Base-by-base conservation (phyloP, 495 filamentous ascomycete genomes). In the Penicillium pancosmium region DNA sequence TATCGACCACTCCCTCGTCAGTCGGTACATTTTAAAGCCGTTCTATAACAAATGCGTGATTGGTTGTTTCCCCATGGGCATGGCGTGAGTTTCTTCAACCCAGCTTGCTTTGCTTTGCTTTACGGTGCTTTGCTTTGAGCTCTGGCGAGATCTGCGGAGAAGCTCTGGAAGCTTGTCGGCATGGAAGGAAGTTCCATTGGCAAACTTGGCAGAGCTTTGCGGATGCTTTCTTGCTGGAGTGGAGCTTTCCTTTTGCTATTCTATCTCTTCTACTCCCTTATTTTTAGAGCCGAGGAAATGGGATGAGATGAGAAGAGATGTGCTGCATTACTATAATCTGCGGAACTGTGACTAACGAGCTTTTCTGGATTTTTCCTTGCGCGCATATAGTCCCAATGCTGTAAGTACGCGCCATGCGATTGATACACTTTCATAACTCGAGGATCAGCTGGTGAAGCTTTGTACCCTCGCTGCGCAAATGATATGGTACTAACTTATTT, bases 31-130 rank as follows among this genome's bases (percentile, higher is more conserved):
- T 58, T 80, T 98, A 61, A 98, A 98, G 80, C 94, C 94, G 19
- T 98, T 97, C 76, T 98, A 98, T 80, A 96, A 85, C 73, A 89
- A 96, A 76, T 79, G 91, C 61, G 95, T 94, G 65, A 97, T 98
- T 76, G 82, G 91, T 51, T 89, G 86, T 73, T 97, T 98, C 71
- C 94, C 94, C 43, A 89, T 95, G 87, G 89, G 74, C 68, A 98
- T 98, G 94, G 94, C 94, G 80, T 89, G 65, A 79, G 86, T 85
- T 56, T 80, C 47, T 80, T 46, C n/a, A 55, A 56, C 11, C 51
- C 27, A 31, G 5, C 27, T 31, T 31, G 5, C 50, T 47, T 23
- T 23, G 3, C 23, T 23, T 23, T 23, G 23, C 23, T 23, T 23
- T 23, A 3, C 19, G 19, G 1, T 21, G 19, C 23, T 23, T 23